Conservation (phyloP, 73 alveolate genomes). For the Paramecium caudatum region DNA sequence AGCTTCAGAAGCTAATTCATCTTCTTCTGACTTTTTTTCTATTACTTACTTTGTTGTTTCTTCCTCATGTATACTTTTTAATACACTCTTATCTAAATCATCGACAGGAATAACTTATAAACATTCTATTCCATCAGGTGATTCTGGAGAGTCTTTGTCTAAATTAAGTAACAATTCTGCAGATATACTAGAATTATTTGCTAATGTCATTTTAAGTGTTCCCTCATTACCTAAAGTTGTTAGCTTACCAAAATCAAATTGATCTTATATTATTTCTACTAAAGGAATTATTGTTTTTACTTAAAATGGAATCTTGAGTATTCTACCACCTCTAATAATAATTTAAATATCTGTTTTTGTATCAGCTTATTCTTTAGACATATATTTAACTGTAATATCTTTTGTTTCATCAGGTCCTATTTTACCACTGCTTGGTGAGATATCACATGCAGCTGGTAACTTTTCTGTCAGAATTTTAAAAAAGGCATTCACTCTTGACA, state of each 20-base stretch:
- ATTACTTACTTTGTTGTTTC: conserved; percentile 82
- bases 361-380: conserved; percentile 90
- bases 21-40: conserved; percentile 78
- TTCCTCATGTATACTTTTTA: conserved; percentile 87
- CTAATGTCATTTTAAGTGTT: conserved; percentile 79
- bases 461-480: conserved; percentile 81
- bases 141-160: conserved; percentile 94
- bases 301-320: conserved; percentile 87
- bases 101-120: conserved; percentile 69
- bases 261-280: conserved; percentile 92
- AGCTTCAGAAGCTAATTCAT: conserved; percentile 88
- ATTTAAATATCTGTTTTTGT: conserved; percentile 92
- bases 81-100: conserved; percentile 82
- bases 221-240: conserved; percentile 82
- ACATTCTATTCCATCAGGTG: conserved; percentile 77
- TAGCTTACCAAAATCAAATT: conserved; percentile 97
- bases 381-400: conserved; percentile 88
- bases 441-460: conserved; percentile 84
- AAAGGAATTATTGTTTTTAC: conserved; percentile 96
- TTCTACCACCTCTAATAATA: conserved; percentile 95
- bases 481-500: conserved; percentile 87
- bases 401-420: conserved; percentile 87
- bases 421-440: conserved; percentile 83
- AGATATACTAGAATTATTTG: conserved; percentile 80
- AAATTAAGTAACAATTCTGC: conserved; percentile 94